Evolutionary conservation across 2,329 filamentous ascomycete species (phyloP), one percentile per base, ranked within the genome.

Genomic region (Meredithiella fracta): DNA sequence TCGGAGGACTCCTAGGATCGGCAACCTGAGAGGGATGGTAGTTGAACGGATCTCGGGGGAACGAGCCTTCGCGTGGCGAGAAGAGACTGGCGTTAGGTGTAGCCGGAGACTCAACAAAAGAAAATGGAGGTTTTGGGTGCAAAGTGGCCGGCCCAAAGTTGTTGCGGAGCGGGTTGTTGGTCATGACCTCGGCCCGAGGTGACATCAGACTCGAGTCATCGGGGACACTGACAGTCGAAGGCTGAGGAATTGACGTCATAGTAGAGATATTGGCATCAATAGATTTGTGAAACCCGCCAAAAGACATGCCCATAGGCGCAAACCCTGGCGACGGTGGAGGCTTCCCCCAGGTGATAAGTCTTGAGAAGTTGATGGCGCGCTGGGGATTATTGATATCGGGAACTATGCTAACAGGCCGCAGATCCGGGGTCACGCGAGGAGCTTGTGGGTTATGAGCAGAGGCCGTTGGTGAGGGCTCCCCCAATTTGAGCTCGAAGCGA

Each of bases 1-100:
- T 85, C 0, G 84, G 82, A 15, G 85, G 85, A 65, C 85, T 89
- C 62, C 86, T 72, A 14, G 86, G 86, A 64, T 90, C 84, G 14
- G 72, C 73, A 9, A 72, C 68, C 59, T 76, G 73, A 2, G 69
- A 62, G 9, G 76, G 76, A 38, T 73, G 71, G 47, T 70, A 72
- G 15, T 29, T 38, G 57, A 77, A 74, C 0, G 74, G 71, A 60
- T 80, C 73, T 25, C 75, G 69, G 3, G 77, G 74, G 57, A 82
- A 79, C 63, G 72, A 69, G 6, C 71, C 70, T 56, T 71, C 69
- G 51, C 71, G 69, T 17, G 74, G 77, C 55, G 73, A 82, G 64
- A 75, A 82, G 52, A 76, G 67, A 31, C 71, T 72, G 29, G 76
- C 73, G 14, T 66, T 69, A 1, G 77, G 74, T 0, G 76, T 76